These are phyloP conservation scores for Aspergillus sp. DNA, from an alignment of 2,329 filamentous ascomycete genomes.

Conservation along the genomic window DNA sequence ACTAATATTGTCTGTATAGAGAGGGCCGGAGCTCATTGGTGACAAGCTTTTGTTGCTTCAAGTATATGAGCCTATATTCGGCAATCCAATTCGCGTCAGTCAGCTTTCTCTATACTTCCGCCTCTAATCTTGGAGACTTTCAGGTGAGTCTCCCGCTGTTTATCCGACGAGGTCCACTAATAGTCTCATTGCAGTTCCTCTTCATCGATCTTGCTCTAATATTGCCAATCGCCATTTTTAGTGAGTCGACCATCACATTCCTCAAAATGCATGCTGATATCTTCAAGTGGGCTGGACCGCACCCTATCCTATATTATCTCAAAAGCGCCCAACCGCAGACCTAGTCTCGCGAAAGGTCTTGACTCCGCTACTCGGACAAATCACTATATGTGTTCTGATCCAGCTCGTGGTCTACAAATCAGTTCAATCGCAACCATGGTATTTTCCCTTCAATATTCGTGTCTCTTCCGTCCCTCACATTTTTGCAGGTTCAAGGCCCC, in stretches of 20 bases:
- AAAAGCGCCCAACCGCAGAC: slow-evolving; percentile 87
- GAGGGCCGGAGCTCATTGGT: slow-evolving; percentile 93
- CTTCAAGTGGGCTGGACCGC: slow-evolving; percentile 86
- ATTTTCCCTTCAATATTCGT: slow-evolving; percentile 28
- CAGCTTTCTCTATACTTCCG: slow-evolving; percentile 92
- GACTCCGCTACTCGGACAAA: slow-evolving; percentile 86
- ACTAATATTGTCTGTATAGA: slow-evolving; percentile 48
- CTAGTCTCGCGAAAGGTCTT: slow-evolving; percentile 92
- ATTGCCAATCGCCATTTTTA: slow-evolving; percentile 94
- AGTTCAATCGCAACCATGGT: slow-evolving; percentile 82
- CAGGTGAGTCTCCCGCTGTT: slow-evolving; percentile 57
- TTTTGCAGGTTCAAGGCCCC: slow-evolving; percentile 74
- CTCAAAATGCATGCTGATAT: slow-evolving; percentile 1
- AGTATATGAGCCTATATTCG: slow-evolving; percentile 98
- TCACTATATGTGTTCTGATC: slow-evolving; percentile 75
- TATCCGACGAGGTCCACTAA: slow-evolving; percentile 3
- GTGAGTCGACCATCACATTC: slow-evolving; percentile 47
- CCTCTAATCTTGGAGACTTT: slow-evolving; percentile 94
- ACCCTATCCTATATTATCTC: slow-evolving; percentile 74
- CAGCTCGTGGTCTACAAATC: slow-evolving; percentile 75
- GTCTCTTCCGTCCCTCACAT: slow-evolving; percentile 21
- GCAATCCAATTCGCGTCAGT: slow-evolving; percentile 99
- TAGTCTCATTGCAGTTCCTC: slow-evolving; percentile 64
- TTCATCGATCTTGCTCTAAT: slow-evolving; percentile 95
- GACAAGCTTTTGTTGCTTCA: slow-evolving; percentile 99